These are phyloP conservation scores for Colletotrichum shisoi DNA, from an alignment of 2,329 filamentous ascomycete genomes.

Conservation along the genomic window DNA sequence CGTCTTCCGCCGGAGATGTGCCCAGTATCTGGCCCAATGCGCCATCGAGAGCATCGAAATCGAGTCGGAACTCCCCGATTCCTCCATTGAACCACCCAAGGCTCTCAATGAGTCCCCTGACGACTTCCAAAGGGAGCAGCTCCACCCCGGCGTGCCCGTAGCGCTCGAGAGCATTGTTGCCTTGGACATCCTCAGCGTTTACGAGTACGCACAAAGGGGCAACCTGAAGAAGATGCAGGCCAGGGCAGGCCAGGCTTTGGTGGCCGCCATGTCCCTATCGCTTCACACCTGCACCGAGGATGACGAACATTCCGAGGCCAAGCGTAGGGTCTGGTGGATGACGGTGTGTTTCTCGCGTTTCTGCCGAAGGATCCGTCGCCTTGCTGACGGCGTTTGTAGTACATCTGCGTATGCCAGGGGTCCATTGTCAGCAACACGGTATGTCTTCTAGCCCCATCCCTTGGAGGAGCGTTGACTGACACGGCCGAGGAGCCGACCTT, in stretches of 20 bases:
- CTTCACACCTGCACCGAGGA: slow-evolving; percentile 53
- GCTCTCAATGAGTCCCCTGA: slow-evolving; percentile 52
- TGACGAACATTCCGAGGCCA: slow-evolving; percentile 55
- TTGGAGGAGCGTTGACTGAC: slow-evolving; percentile 26
- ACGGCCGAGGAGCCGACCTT: slow-evolving; percentile 53
- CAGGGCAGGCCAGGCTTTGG: slow-evolving; percentile 57
- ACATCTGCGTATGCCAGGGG: slow-evolving; percentile 59
- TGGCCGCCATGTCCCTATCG: slow-evolving; percentile 55
- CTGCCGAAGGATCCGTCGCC: neutral
- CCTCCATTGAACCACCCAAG: slow-evolving; percentile 54
- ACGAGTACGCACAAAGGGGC: slow-evolving; percentile 62
- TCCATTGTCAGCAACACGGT: slow-evolving; percentile 61
- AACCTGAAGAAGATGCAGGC: slow-evolving; percentile 62
- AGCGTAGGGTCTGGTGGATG: slow-evolving; percentile 62
- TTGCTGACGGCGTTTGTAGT: slow-evolving; percentile 44
- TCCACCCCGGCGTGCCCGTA: slow-evolving; percentile 55
- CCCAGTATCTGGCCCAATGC: slow-evolving; percentile 58
- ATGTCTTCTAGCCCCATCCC: slow-evolving; percentile 36
- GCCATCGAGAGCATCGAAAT: slow-evolving; percentile 59
- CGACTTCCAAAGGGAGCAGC: slow-evolving; percentile 49
- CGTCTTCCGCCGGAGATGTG: slow-evolving; percentile 56
- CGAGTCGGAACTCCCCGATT: slow-evolving; percentile 58
- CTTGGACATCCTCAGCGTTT: slow-evolving; percentile 58
- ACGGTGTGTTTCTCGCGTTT: slow-evolving; percentile 47
- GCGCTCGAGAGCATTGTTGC: slow-evolving; percentile 60